Percentiles rank a stretch among this genome's conserved stretches.
Evolutionary conservation across 352 stramenopile genomes (phyloP).

Genomic region (Globisporangium parvum): DNA sequence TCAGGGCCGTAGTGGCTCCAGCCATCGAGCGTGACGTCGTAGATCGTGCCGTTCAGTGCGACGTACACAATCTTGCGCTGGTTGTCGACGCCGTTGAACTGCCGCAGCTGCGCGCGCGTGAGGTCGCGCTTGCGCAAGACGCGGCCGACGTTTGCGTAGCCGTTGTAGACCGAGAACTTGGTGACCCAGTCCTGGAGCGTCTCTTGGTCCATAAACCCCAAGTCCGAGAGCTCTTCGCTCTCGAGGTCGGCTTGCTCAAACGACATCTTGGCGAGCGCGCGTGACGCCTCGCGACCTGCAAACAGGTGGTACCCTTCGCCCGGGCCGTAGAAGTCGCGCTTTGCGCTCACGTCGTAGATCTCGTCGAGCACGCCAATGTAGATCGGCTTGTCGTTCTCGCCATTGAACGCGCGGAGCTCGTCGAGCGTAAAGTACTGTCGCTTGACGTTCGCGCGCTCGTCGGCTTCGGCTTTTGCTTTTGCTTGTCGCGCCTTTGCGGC

Average conservation of each 20-base stretch:
- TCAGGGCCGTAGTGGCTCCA: constrained; percentile 88
- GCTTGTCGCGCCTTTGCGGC: constrained; percentile 57
- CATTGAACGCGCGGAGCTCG: constrained; percentile 68
- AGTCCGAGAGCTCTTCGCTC: constrained; percentile 67
- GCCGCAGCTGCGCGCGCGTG: constrained; percentile 57
- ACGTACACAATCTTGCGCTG: constrained; percentile 85
- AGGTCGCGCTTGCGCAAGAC: constrained; percentile 42
- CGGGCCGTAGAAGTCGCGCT: constrained; percentile 87
- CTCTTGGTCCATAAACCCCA: constrained; percentile 82
- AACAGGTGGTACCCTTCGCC: constrained; percentile 91
- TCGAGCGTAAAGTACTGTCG: constrained; percentile 90
- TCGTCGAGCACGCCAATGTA: constrained; percentile 84
- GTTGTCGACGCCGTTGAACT: constrained; percentile 64
- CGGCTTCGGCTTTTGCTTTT: constrained; percentile 54
- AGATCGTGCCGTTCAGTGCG: constrained; percentile 85
- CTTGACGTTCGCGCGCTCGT: constrained; percentile 36
- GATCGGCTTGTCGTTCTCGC: constrained; percentile 55
- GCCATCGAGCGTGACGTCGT: constrained; percentile 90
- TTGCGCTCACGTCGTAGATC: constrained; percentile 93
- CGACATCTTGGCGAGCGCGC: constrained; percentile 93
- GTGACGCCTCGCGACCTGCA: constrained; percentile 90
- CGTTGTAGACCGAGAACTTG: constrained; percentile 81
- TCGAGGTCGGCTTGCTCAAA: constrained; percentile 88
- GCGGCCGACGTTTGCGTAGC: constrained; percentile 87
- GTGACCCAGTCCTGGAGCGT: constrained; percentile 92